A percentile compares a stretch with the other conserved stretches of the same genome.
Evolutionary conservation across 2,329 filamentous ascomycete genomes (phyloP).

Genomic region (Talaromyces sp.): DNA sequence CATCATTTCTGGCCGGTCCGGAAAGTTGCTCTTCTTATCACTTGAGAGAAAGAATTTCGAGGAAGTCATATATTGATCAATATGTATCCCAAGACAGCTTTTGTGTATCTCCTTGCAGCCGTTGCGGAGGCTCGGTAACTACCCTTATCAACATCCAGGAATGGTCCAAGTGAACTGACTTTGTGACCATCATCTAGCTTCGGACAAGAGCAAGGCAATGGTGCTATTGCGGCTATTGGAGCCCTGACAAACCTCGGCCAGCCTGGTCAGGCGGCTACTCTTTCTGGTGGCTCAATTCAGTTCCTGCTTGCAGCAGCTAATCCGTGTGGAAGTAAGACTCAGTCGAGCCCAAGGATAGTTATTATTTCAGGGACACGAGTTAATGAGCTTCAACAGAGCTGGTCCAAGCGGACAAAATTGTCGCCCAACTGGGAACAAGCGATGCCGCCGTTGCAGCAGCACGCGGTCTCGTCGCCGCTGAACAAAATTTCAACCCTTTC

Average conservation of each 20-base stretch:
- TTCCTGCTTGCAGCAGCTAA: slow-evolving; percentile 61
- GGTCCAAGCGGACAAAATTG: slow-evolving; percentile 59
- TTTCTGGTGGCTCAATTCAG: slow-evolving; percentile 57
- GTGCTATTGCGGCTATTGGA: not conserved
- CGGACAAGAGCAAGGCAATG: slow-evolving; percentile 3
- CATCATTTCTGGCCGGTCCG: not conserved
- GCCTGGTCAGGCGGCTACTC: slow-evolving; percentile 58
- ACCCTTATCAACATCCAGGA: not conserved
- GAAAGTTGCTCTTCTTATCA: not conserved
- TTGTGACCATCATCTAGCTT: not conserved
- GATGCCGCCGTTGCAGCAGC: slow-evolving; percentile 58
- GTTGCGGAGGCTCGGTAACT: slow-evolving; percentile 2
- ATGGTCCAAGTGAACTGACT: not conserved
- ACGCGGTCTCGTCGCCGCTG: slow-evolving; percentile 58
- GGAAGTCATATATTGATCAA: not conserved
- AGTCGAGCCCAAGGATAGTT: not conserved
- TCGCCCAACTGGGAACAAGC: slow-evolving; percentile 56
- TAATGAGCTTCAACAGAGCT: slow-evolving; percentile 46
- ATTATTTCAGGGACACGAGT: not conserved
- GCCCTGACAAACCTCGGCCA: slow-evolving; percentile 34
- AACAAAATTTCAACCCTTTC: slow-evolving; percentile 70
- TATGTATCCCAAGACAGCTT: slow-evolving; percentile 4
- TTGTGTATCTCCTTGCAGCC: not conserved
- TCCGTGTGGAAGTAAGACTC: slow-evolving; percentile 48
- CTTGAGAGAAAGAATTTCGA: not conserved